Conservation (phyloP, 208 protist species). For the Tritrichomonas musculus region DNA sequence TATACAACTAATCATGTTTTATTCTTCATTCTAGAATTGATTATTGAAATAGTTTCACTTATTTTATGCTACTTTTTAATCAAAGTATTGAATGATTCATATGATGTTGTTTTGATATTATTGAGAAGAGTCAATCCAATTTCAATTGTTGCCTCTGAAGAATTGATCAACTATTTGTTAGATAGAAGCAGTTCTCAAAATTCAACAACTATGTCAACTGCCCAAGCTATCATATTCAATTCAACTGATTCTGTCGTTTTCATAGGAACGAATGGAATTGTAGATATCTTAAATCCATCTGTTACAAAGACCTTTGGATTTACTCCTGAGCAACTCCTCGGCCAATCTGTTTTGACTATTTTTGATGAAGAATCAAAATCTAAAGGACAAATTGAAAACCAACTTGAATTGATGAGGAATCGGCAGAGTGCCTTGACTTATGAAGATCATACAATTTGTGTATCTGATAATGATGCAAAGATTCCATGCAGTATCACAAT, state of each 20-base stretch:
- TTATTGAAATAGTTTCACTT: neutral
- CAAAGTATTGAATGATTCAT: neutral
- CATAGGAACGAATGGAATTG: neutral
- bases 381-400: neutral
- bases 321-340: slow-evolving; percentile 7
- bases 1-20: neutral
- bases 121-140: neutral
- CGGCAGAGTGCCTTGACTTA: neutral
- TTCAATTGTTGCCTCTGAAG: neutral
- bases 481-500: neutral
- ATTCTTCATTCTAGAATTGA: neutral
- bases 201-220: neutral
- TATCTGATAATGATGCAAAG: neutral
- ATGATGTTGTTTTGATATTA: neutral
- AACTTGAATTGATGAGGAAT: slow-evolving; percentile 12
- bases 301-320: neutral
- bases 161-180: neutral
- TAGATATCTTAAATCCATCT: neutral
- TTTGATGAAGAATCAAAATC: neutral
- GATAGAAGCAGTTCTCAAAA: neutral
- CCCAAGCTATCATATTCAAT: neutral
- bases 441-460: neutral
- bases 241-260: neutral
- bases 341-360: neutral
- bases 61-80: neutral